phyloP scores from a whole-genome alignment of 1,139 yeast species.

The Pichia inconspicua region DNA sequence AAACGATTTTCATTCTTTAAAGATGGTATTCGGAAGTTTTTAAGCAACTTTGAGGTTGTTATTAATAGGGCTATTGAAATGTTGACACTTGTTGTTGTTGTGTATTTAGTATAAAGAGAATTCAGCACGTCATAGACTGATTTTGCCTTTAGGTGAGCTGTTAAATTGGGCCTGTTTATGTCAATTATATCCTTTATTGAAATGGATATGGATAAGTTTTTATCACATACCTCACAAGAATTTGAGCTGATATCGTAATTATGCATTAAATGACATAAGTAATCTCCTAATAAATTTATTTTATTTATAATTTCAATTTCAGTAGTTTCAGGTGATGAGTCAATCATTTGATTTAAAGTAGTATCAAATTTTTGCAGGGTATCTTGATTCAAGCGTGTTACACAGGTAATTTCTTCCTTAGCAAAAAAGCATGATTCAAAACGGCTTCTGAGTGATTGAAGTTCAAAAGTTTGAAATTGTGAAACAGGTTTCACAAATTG shows the following conservation, averaged over 20 bases:
- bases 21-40: constrained; percentile 41
- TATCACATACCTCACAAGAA: constrained; percentile 39
- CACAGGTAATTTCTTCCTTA: constrained; percentile 1
- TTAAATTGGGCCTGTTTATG: constrained; percentile 25
- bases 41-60: constrained; percentile 39
- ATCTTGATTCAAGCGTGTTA: not conserved
- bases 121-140: not conserved
- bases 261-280: constrained; percentile 35
- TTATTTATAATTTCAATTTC: constrained; percentile 15
- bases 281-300: constrained; percentile 36
- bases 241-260: constrained; percentile 29
- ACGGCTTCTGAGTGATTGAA: constrained; percentile 1
- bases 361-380: constrained; percentile 2
- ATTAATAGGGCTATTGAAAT: constrained; percentile 38
- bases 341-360: not conserved
- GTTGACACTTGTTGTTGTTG: constrained; percentile 21
- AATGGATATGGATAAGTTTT: constrained; percentile 15
- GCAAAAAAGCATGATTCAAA: not conserved
- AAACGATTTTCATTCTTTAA: constrained; percentile 15
- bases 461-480: constrained; percentile 1
- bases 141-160: constrained; percentile 8
- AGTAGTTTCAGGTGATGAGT: not conserved
- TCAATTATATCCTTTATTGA: constrained; percentile 22
- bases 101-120: constrained; percentile 18
- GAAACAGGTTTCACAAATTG: not conserved